Conservation (phyloP, 2,329 filamentous ascomycete species). For the Triangularia verruculosa region DNA sequence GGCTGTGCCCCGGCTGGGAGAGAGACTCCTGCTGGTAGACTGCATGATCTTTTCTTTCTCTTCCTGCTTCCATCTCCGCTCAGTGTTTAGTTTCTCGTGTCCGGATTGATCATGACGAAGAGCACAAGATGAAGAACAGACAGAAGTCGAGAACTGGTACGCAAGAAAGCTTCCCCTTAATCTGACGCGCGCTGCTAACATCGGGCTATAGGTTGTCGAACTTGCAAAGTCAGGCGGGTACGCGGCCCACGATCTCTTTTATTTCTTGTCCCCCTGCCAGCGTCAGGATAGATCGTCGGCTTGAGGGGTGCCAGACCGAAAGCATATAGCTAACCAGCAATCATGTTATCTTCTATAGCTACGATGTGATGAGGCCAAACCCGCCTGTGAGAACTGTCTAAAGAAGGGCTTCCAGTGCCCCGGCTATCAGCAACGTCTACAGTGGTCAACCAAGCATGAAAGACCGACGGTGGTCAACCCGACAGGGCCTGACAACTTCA, state of each 20-base stretch:
- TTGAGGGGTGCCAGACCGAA: not conserved
- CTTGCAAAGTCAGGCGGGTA: slow-evolving; percentile 30
- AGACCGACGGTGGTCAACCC: slow-evolving; percentile 17
- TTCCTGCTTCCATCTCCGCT: not conserved
- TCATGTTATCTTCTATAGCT: slow-evolving; percentile 18
- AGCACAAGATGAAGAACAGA: slow-evolving; percentile 28
- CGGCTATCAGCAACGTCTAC: slow-evolving; percentile 30
- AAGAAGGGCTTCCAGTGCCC: slow-evolving; percentile 29
- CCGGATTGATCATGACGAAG: not conserved
- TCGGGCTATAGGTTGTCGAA: slow-evolving; percentile 24
- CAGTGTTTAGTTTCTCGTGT: not conserved
- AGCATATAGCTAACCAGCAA: not conserved
- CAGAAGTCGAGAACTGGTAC: slow-evolving; percentile 29
- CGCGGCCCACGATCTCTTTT: not conserved
- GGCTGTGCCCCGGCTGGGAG: not conserved
- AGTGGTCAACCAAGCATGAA: slow-evolving; percentile 33
- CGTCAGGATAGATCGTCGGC: not conserved
- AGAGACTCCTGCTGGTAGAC: not conserved
- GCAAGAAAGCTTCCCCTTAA: not conserved
- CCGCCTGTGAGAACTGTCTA: slow-evolving; percentile 28
- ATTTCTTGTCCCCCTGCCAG: slow-evolving; percentile 2
- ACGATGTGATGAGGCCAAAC: slow-evolving; percentile 31
- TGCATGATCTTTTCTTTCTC: slow-evolving; percentile 1
- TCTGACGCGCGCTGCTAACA: not conserved
- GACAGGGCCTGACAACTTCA: slow-evolving; percentile 28